Percentiles rank a stretch among this genome's conserved stretches.
phyloP scores from a whole-genome alignment of 805 yeast species.

The Maudiozyma bulderi region DNA sequence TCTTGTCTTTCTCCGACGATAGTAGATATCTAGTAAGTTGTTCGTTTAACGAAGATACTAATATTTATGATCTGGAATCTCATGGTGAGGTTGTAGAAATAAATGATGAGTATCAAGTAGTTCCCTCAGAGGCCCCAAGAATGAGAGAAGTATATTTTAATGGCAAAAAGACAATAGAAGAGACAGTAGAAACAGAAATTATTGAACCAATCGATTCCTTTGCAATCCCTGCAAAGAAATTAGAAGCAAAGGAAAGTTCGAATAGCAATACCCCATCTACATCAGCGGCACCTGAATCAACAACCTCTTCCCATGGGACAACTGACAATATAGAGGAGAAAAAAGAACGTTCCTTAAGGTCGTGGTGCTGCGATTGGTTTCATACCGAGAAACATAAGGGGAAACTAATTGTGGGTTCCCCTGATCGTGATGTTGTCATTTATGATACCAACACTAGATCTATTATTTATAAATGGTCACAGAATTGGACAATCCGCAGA shows the following conservation, averaged over 20 bases:
- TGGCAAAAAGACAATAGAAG: background rate
- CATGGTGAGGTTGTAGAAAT: slow-evolving; percentile 13
- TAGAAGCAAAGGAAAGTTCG: background rate
- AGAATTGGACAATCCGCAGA: background rate
- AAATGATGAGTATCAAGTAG: slow-evolving; percentile 4
- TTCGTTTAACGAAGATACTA: slow-evolving; percentile 59
- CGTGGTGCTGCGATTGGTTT: slow-evolving; percentile 62
- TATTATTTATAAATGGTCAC: slow-evolving; percentile 25
- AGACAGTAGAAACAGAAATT: slow-evolving; percentile 12
- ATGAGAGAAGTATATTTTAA: too few relatives aligned
- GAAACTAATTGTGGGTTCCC: slow-evolving; percentile 62
- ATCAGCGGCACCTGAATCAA: background rate
- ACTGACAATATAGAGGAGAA: background rate
- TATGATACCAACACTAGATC: slow-evolving; percentile 31
- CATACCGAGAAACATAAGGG: slow-evolving; percentile 35
- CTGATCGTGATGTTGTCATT: slow-evolving; percentile 53
- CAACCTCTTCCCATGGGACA: background rate
- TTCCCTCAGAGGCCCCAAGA: too few relatives aligned
- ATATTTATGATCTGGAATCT: slow-evolving; percentile 56
- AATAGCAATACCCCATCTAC: slow-evolving; percentile 1
- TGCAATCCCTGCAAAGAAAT: slow-evolving; percentile 7
- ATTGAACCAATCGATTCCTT: slow-evolving; percentile 26
- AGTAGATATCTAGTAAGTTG: slow-evolving; percentile 60
- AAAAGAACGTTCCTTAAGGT: slow-evolving; percentile 23
- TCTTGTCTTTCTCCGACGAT: slow-evolving; percentile 67